Percentiles rank a stretch among this genome's conserved stretches.
Evolutionary conservation across 2,329 filamentous ascomycete genomes (phyloP).

Genomic region (Podosphaera aphanis): DNA sequence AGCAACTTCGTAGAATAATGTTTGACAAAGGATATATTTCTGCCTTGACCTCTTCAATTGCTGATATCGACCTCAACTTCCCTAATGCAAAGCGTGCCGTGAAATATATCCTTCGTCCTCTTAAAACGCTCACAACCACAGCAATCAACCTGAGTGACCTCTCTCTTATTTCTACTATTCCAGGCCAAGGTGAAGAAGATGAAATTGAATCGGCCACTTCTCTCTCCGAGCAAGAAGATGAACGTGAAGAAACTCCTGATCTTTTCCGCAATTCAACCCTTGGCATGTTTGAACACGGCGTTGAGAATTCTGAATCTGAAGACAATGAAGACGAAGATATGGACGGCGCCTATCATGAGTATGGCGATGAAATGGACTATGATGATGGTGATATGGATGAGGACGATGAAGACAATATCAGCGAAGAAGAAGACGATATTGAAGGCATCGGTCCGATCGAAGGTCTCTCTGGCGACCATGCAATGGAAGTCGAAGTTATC

Average conservation of each 20-base stretch:
- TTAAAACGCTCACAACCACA: constrained; percentile 69
- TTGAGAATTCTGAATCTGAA: constrained; percentile 52
- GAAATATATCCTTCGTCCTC: constrained; percentile 81
- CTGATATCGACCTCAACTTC: constrained; percentile 88
- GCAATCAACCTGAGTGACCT: constrained; percentile 62
- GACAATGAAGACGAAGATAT: constrained; percentile 71
- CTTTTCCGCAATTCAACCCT: constrained; percentile 89
- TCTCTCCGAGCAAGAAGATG: constrained; percentile 66
- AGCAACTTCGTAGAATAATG: constrained; percentile 81
- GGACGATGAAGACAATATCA: constrained; percentile 69
- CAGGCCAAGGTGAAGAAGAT: constrained; percentile 54
- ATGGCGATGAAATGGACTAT: constrained; percentile 50
- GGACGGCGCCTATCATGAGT: constrained; percentile 80
- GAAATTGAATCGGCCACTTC: constrained; percentile 75
- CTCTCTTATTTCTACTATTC: constrained; percentile 37
- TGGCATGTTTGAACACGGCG: constrained; percentile 73
- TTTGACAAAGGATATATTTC: constrained; percentile 93
- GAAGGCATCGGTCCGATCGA: constrained; percentile 73
- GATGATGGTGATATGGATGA: constrained; percentile 22
- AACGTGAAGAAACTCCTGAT: constrained; percentile 85
- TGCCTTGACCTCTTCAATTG: constrained; percentile 72
- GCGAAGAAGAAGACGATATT: constrained; percentile 72
- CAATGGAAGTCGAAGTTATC: constrained; percentile 45
- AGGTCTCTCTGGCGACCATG: constrained; percentile 38
- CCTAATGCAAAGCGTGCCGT: constrained; percentile 81